phyloP scores from a whole-genome alignment of 805 yeast genomes.

The Kuraishia borneana region DNA sequence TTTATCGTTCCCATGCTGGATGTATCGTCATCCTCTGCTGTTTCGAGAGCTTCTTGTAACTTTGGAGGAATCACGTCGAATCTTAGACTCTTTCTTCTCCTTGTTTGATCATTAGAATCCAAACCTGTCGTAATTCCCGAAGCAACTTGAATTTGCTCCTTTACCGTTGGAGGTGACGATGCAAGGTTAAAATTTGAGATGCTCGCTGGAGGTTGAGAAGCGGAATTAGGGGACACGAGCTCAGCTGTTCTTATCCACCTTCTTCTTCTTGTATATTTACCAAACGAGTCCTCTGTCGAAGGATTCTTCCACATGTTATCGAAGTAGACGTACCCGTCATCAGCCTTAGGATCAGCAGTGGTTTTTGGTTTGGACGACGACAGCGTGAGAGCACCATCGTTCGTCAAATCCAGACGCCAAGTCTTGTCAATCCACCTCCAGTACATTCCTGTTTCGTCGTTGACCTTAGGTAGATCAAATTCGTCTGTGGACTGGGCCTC shows the following conservation, averaged over 20 bases:
- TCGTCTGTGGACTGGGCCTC: slow-evolving; percentile 69
- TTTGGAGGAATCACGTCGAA: slow-evolving; percentile 13
- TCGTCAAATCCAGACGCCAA: slow-evolving; percentile 85
- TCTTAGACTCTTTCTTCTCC: slow-evolving; percentile 14
- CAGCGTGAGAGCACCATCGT: slow-evolving; percentile 74
- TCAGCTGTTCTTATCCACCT: slow-evolving; percentile 96
- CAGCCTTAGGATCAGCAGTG: slow-evolving; percentile 60
- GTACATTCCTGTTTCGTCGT: slow-evolving; percentile 52
- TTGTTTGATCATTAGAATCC: not conserved
- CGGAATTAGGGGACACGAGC: slow-evolving; percentile 32
- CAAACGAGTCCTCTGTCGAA: slow-evolving; percentile 73
- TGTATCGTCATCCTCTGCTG: not conserved
- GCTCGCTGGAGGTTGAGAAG: not conserved
- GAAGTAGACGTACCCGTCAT: slow-evolving; percentile 80
- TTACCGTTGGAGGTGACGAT: not conserved
- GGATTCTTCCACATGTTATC: slow-evolving; percentile 96
- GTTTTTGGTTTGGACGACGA: slow-evolving; percentile 48
- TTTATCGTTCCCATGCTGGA: too few species aligned
- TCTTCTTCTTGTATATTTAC: slow-evolving; percentile 88
- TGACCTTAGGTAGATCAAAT: slow-evolving; percentile 72
- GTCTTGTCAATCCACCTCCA: slow-evolving; percentile 96
- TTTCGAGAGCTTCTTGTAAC: not conserved
- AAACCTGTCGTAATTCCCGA: not conserved
- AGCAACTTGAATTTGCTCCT: not conserved
- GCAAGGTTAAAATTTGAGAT: not conserved